Conservation (phyloP, 2,329 filamentous ascomycete species). For the Macrophomina tecta region DNA sequence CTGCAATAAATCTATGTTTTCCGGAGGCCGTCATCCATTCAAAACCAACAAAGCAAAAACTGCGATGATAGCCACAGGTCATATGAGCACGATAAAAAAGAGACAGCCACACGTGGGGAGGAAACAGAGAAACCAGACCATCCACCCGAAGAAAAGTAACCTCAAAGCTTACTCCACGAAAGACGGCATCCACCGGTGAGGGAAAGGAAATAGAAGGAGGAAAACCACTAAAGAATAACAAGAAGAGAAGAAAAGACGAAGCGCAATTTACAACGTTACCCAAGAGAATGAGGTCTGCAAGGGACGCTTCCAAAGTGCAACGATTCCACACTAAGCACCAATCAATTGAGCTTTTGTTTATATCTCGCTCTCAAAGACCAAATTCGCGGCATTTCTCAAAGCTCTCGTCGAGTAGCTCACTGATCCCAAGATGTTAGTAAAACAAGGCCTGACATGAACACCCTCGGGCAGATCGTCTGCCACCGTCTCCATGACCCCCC, state of each 20-base stretch:
- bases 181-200: neutral
- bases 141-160: neutral
- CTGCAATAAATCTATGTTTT: neutral
- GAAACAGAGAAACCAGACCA: neutral
- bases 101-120: neutral
- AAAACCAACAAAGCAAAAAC: neutral
- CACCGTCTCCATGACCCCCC: neutral
- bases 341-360: neutral
- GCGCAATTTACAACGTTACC: neutral
- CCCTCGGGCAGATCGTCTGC: no score
- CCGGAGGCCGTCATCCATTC: neutral
- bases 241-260: neutral
- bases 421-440: neutral
- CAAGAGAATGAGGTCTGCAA: neutral
- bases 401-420: neutral
- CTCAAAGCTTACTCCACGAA: neutral
- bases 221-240: neutral
- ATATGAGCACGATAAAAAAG: neutral
- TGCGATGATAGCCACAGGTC: neutral
- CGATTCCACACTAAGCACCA: neutral
- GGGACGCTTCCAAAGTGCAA: neutral
- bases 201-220: neutral
- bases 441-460: neutral
- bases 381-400: neutral
- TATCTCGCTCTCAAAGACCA: slow-evolving; percentile 1